Base-by-base conservation (phyloP, 352 stramenopile species). In the Phytophthora chlamydospora region DNA sequence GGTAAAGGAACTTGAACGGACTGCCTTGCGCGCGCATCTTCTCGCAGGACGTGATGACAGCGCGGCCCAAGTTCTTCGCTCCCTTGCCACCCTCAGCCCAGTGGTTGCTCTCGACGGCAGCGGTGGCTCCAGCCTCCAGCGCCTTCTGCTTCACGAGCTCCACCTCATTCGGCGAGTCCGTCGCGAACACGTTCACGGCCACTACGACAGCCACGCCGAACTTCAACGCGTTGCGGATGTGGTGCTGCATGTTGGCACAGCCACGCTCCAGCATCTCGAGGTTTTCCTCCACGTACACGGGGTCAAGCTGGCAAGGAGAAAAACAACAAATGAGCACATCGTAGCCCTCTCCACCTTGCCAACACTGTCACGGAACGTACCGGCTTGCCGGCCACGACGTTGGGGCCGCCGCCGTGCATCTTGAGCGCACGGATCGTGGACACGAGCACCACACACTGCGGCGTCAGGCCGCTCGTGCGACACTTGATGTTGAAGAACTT, bases 401-500 rank as follows among this genome's bases (percentile, higher is more conserved):
- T 92, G 47, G 97, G 95, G 13, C 96, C 97, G n/a, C 97, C 97
- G 31, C 97, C 97, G 80, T 99, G 97, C 93, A 99, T 98, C 82
- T 99, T 99, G 19, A 99, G 75, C 31, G 98, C 97, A 34, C 98
- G 93, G 29, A 99, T 92, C 4, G 98, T 99, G 14, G 97, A 95
- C 13, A 99, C 98, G 33, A 99, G 92, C 40, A 99, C 97, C 36
- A 97, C 96, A 59, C 93, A 99, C 66, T 98, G 91, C 8, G 98
- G 98, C n/a, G 87, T 96, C 7, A 99, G 75, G 13, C 95, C 96
- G 58, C 84, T 98, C 33, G 90, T 85, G 32, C 97, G 88, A 73
- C 97, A 99, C 82, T 99, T 99, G 68, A 99, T 99, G 83, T 99
- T 99, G 76, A 99, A 99, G 72, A 99, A 99, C 76, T 99, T 98